phyloP scores from a whole-genome alignment of 2,329 filamentous ascomycete species.

The Sclerotinia glacialis region DNA sequence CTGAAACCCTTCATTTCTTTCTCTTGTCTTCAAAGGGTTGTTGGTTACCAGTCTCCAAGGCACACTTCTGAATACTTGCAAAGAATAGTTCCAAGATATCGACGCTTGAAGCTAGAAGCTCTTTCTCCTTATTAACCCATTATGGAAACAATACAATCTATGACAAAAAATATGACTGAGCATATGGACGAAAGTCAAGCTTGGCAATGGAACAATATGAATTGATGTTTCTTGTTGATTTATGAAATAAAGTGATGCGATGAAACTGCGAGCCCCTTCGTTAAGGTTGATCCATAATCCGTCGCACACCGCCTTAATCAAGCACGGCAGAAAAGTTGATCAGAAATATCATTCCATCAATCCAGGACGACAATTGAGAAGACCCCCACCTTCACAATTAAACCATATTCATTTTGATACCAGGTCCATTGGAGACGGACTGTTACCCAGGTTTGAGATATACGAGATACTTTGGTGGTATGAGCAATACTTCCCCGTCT shows the following conservation, averaged over 20 bases:
- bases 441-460: not conserved
- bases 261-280: not conserved
- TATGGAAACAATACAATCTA: not conserved
- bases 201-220: constrained; percentile 1
- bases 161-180: not conserved
- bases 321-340: constrained; percentile 13
- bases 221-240: not conserved
- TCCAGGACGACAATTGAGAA: not conserved
- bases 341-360: constrained; percentile 8
- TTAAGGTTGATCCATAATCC: not conserved
- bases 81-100: not conserved
- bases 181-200: not conserved
- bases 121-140: not conserved
- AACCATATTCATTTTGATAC: not conserved
- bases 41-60: not conserved
- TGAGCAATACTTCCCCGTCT: not conserved
- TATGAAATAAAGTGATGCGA: constrained; percentile 6
- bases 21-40: not conserved
- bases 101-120: not conserved
- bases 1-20: too few relatives aligned
- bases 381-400: not conserved
- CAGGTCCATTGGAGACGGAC: not conserved
- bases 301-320: not conserved
- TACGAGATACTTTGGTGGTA: constrained; percentile 1
- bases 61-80: not conserved